Percentiles rank a stretch among this genome's conserved stretches.
Evolutionary conservation across 2,329 filamentous ascomycete species (phyloP).

Genomic region (Monosporascus sp.): DNA sequence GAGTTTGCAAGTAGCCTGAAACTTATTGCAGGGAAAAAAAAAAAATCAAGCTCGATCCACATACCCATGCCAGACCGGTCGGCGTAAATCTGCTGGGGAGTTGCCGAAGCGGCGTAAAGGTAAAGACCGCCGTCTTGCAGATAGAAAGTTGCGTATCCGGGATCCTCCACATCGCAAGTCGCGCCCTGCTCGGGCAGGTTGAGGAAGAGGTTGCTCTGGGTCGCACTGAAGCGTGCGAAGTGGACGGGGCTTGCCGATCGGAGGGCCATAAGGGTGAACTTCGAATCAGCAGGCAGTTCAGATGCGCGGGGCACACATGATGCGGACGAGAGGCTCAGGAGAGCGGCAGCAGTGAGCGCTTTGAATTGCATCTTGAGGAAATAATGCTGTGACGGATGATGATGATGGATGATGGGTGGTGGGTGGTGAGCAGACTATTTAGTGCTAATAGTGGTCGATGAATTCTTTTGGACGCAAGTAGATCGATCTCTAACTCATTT

Average conservation of each 20-base stretch:
- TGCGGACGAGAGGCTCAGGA: too few relatives aligned
- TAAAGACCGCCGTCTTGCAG: slow-evolving; percentile 40
- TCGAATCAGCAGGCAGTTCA: slow-evolving; percentile 19
- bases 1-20: too few relatives aligned
- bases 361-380: too few relatives aligned
- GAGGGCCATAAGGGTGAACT: slow-evolving; percentile 46
- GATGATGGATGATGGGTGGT: too few relatives aligned
- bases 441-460: too few relatives aligned
- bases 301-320: too few relatives aligned
- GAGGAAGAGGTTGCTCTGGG: slow-evolving; percentile 37
- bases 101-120: slow-evolving; percentile 39
- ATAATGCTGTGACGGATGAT: too few relatives aligned
- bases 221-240: slow-evolving; percentile 38
- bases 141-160: slow-evolving; percentile 43
- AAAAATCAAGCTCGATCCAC: slow-evolving; percentile 9
- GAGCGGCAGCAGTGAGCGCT: too few relatives aligned
- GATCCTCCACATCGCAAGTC: slow-evolving; percentile 36
- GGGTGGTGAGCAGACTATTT: too few relatives aligned
- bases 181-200: slow-evolving; percentile 40
- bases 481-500: too few relatives aligned
- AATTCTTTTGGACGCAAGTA: too few relatives aligned
- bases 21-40: too few relatives aligned
- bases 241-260: slow-evolving; percentile 45
- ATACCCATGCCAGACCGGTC: slow-evolving; percentile 56
- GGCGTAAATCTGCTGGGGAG: slow-evolving; percentile 44